Conservation (phyloP, 805 yeast genomes). For the Cephaloascus albidus region DNA sequence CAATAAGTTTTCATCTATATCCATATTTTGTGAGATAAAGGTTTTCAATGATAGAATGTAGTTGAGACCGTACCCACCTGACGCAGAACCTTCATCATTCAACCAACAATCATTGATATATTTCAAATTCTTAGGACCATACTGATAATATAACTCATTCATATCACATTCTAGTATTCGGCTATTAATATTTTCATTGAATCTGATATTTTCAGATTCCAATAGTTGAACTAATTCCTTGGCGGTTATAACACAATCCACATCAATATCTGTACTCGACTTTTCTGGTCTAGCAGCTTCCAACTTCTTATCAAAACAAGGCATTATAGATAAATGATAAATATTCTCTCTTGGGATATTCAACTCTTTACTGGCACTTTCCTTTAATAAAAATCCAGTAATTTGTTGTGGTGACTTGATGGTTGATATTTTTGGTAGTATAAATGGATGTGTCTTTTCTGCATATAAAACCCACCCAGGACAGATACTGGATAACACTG, state of each 20-base stretch:
- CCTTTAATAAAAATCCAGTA: slow-evolving; percentile 71
- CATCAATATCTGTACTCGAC: slow-evolving; percentile 39
- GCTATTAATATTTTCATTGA: slow-evolving; percentile 13
- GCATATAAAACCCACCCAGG: slow-evolving; percentile 97
- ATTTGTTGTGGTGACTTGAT: slow-evolving; percentile 91
- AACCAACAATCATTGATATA: slow-evolving; percentile 53
- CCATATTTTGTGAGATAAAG: slow-evolving; percentile 9
- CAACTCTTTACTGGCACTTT: slow-evolving; percentile 24
- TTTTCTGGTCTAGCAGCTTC: slow-evolving; percentile 86
- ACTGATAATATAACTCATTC: slow-evolving; percentile 10
- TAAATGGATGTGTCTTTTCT: slow-evolving; percentile 88
- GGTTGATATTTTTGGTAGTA: slow-evolving; percentile 59
- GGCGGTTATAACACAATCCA: slow-evolving; percentile 92
- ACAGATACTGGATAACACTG: slow-evolving; percentile 66
- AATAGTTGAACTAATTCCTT: slow-evolving; percentile 73
- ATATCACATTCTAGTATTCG: slow-evolving; percentile 3
- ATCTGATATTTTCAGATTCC: slow-evolving; percentile 38
- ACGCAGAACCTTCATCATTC: slow-evolving; percentile 67
- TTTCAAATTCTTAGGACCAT: slow-evolving; percentile 60
- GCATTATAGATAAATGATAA: slow-evolving; percentile 87
- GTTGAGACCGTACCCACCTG: slow-evolving; percentile 84
- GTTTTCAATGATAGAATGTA: slow-evolving; percentile 38
- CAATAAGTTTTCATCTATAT: slow-evolving; percentile 6
- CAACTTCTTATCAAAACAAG: slow-evolving; percentile 92
- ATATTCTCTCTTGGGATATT: slow-evolving; percentile 26